Base-by-base conservation (phyloP, 2,329 filamentous ascomycete species). In the Cladosporium sphaerospermum region DNA sequence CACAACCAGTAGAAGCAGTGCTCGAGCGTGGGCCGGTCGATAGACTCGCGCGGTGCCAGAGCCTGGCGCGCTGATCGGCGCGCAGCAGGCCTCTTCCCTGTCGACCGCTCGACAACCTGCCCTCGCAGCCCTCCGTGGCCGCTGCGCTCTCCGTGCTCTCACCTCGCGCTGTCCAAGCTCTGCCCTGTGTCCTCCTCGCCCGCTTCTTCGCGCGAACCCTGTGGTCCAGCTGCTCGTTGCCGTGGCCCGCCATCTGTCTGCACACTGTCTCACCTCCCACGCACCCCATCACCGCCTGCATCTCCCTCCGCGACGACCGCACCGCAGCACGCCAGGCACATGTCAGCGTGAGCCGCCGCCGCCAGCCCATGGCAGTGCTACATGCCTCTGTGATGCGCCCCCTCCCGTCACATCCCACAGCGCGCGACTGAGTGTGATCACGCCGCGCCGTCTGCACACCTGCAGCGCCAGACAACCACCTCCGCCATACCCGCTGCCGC, bases 381-480 rank as follows among this genome's bases (percentile, higher is more conserved):
- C 39, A 44, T 28, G 32, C 34, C 39, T 28, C 19, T 28, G 48
- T 51, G 16, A 51, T 51, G 48, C 48, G 48, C 48, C 48, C 13
- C 48, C 32, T 14, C 18, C 39, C 42, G 13, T 34, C 23, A 36
- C 40, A 28, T 36, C 40, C 19, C 11, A 43, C 23, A 33, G 40
- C 45, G 49, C 45, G 45, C 18, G 42, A 28, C 46, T 37, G 45
- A 46, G n/a, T 28, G 23, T 28, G 23, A 28, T 28, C 23, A 28
- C 36, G 28, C 39, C 45, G 13, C 51, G 52, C 47, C 49, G 53
- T 43, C 34, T 54, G 54, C 58, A 54, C 57, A 52, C 28, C 46
- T 51, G 55, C 53, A 52, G 43, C 41, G 33, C 23, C 23, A 41
- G 13, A 42, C 31, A 14, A 50, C 18, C 37, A 40, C 54, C 46